phyloP scores from a whole-genome alignment of 371 early-diverging fungal species.

The Blastocladiella emersonii region DNA sequence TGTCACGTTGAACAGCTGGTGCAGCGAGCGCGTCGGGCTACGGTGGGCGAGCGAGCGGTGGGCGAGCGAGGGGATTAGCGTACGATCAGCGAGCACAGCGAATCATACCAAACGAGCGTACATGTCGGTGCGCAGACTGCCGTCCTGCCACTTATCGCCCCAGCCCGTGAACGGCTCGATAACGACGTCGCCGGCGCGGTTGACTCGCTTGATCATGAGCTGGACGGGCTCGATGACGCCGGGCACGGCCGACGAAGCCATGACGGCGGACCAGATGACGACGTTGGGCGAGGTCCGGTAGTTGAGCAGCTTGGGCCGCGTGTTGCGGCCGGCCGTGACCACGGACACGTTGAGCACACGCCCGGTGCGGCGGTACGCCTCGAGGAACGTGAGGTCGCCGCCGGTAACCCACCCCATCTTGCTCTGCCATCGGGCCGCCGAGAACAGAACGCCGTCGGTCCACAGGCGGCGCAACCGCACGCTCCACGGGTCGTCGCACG shows the following conservation, averaged over 20 bases:
- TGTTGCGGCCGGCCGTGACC: slow-evolving; percentile 58
- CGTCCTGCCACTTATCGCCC: slow-evolving; percentile 75
- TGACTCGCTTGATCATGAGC: slow-evolving; percentile 54
- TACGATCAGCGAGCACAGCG: too few species aligned
- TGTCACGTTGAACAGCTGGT: slow-evolving; percentile 69
- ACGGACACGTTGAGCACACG: slow-evolving; percentile 58
- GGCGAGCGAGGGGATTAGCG: neutral
- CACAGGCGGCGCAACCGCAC: neutral
- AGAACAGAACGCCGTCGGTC: neutral
- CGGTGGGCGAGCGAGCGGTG: neutral
- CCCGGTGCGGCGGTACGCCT: slow-evolving; percentile 46
- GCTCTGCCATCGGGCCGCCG: slow-evolving; percentile 10
- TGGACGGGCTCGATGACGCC: slow-evolving; percentile 68
- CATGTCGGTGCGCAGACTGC: slow-evolving; percentile 73
- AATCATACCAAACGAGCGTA: neutral
- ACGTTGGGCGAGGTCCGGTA: slow-evolving; percentile 62
- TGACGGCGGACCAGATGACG: slow-evolving; percentile 63
- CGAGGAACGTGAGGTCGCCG: slow-evolving; percentile 58
- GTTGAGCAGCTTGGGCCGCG: slow-evolving; percentile 44
- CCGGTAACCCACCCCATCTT: slow-evolving; percentile 19
- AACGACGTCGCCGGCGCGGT: slow-evolving; percentile 16
- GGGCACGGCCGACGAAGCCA: slow-evolving; percentile 61
- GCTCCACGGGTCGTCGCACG: slow-evolving; percentile 12
- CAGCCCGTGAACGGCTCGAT: slow-evolving; percentile 55
- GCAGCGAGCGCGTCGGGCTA: slow-evolving; percentile 34